These are phyloP conservation scores for Hypoxylon cercidicola DNA, from an alignment of 495 filamentous ascomycete genomes.

Conservation along the genomic window DNA sequence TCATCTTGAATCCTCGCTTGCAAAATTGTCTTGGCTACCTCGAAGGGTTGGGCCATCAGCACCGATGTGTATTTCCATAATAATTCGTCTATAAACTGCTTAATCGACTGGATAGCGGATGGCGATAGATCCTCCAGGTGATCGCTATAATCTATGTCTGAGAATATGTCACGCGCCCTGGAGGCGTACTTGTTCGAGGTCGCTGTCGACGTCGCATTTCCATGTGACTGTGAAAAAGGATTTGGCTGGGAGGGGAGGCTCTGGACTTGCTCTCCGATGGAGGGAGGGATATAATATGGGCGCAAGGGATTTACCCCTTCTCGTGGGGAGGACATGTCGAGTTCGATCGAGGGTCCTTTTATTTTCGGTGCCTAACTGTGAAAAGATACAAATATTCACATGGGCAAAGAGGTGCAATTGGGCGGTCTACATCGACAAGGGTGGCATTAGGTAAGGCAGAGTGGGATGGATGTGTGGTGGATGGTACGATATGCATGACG, in stretches of 20 bases:
- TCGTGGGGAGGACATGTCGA: slow-evolving; percentile 56
- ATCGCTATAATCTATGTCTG: slow-evolving; percentile 88
- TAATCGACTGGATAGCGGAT: slow-evolving; percentile 74
- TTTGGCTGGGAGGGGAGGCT: slow-evolving; percentile 53
- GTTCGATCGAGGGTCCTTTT: slow-evolving; percentile 8
- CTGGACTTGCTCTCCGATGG: slow-evolving; percentile 69
- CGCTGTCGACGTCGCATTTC: slow-evolving; percentile 61
- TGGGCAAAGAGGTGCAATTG: slow-evolving; percentile 8
- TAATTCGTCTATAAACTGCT: slow-evolving; percentile 78
- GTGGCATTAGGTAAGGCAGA: not conserved
- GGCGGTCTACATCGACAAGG: not conserved
- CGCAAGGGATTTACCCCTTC: slow-evolving; percentile 86
- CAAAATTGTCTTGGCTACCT: slow-evolving; percentile 92
- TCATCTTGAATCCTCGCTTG: slow-evolving; percentile 74
- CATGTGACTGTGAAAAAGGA: slow-evolving; percentile 54
- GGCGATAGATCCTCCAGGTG: slow-evolving; percentile 82
- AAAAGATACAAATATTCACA: slow-evolving; percentile 2
- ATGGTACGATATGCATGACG: not conserved
- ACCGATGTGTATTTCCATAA: slow-evolving; percentile 87
- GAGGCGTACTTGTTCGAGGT: slow-evolving; percentile 67
- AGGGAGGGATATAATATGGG: slow-evolving; percentile 93
- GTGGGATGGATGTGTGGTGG: not conserved
- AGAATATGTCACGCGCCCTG: slow-evolving; percentile 84
- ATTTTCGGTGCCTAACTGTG: slow-evolving; percentile 10
- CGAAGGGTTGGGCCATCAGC: slow-evolving; percentile 92